Evolutionary conservation across 2,329 filamentous ascomycete genomes (phyloP), one percentile per base, ranked within the genome.

Genomic region (Acrocalymma vagum): DNA sequence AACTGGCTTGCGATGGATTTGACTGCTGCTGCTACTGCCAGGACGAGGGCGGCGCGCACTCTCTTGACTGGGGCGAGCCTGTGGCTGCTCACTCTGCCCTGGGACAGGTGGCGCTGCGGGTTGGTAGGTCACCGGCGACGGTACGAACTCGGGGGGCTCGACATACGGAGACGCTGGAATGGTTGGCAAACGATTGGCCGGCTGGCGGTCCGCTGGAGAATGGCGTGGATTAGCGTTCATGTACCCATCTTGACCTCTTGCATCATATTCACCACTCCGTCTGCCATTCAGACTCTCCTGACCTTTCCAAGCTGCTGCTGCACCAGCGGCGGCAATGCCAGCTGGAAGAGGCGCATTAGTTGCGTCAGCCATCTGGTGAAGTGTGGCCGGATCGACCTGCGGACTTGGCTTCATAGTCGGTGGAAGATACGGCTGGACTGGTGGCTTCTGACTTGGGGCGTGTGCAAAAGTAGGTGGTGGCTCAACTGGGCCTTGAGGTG

Each of bases 401-500:
- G 87, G 91, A 55, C 90, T 94, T 35, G 88, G 90, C 51, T 85
- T 85, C 48, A 88, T 86, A 58, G 93, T 77, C 62, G 87, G 82
- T 20, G 90, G 86, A 42, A 89, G 83, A 55, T 88, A 84, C 0
- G 88, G 88, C 48, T 83, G 83, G 44, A 81, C 84, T 1, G 78
- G 76, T 5, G 91, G 91, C 32, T 83, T 80, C 35, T 86, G 81
- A 45, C 87, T 83, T 9, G 91, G 83, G 24, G 80, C 79, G 67
- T 96, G 90, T 31, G 84, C 81, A 65, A 96, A 93, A 9, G 83
- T 84, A 3, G 93, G 93, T 1, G 93, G 92, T 5, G 79, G 76
- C 5, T 82, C 82, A 14, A 96, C 90, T 6, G 89, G 89, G 53
- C 88, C 86, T 2, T 88, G 89, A 5, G 87, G 71, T 9, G 67